Evolutionary conservation across 495 filamentous ascomycete species (phyloP), one percentile per base, ranked within the genome.

Genomic region (Podospora pseudopauciseta): DNA sequence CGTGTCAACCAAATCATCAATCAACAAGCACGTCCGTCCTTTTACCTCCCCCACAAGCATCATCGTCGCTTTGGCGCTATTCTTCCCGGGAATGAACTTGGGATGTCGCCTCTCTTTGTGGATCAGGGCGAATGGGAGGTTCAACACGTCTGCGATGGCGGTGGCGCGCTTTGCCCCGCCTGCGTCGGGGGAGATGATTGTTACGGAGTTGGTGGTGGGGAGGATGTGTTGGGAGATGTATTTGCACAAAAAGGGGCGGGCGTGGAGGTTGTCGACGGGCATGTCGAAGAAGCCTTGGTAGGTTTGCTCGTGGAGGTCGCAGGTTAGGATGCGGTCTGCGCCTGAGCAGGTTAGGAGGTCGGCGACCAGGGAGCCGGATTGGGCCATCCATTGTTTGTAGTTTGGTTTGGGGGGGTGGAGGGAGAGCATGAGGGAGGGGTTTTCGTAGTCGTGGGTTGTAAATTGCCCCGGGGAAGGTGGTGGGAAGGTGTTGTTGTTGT

Each of bases 81-180:
- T 95, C 23, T 94, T 93, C 79, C 96, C 96, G 78, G 96, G 93
- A 55, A 92, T 89, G 74, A 96, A 93, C 61, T 90, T 89, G 30
- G 93, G 97, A 19, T 93, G 94, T 32, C 95, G 92, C 66, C 94
- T 94, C 85, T 99, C 95, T 94, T 98, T 99, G 83, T 99, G 95
- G 72, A 99, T 98, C 67, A 99, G 84, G 13, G 96, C 95, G 79
- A 99, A 97, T 59, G 91, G 90, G 81, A 97, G 91, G 68, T 91
- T 92, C 72, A 99, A 86, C 60, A 89, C 89, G 76, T 99, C 95
- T 15, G 96, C 96, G 76, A 99, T 96, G 55, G 93, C 91, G n/a
- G 94, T 97, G 16, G 96, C 95, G 64, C 95, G 85, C 84, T 99
- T 99, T 15, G 95, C 96, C 64, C 95, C 95, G 67, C 95, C 95